Evolutionary conservation across 306 rosid genomes (phyloP).

Genomic region (Cicer judaicum): DNA sequence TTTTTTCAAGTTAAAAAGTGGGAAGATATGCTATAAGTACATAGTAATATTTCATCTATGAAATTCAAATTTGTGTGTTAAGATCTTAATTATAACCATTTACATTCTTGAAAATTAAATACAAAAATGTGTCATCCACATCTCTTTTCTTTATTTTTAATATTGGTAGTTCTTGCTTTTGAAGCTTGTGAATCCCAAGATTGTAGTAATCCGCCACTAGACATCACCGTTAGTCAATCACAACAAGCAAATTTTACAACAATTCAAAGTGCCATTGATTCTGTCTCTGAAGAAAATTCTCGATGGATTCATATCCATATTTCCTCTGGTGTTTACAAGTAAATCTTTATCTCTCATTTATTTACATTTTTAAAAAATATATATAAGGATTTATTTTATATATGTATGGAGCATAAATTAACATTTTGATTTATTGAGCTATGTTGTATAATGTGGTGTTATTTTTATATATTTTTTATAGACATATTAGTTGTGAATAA

Average conservation of each 20-base stretch:
- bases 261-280: constrained; percentile 48
- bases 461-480: no score
- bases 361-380: no score
- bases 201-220: constrained; percentile 18
- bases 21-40: neutral
- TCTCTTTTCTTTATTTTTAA: neutral
- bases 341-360: neutral
- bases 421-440: no score
- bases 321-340: constrained; percentile 33
- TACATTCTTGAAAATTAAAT: neutral
- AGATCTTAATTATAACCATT: neutral
- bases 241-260: constrained; percentile 36
- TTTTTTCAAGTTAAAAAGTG: no score
- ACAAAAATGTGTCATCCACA: constrained; percentile 10
- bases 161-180: neutral
- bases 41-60: neutral
- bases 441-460: no score
- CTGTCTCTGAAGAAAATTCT: constrained; percentile 19
- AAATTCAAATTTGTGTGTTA: neutral
- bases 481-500: no score
- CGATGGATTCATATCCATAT: constrained; percentile 46
- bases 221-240: constrained; percentile 17
- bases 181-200: constrained; percentile 20
- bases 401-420: no score
- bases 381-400: no score